These are phyloP conservation scores for Hypoxylon trugodes DNA, from an alignment of 495 filamentous ascomycete species.

Conservation along the genomic window DNA sequence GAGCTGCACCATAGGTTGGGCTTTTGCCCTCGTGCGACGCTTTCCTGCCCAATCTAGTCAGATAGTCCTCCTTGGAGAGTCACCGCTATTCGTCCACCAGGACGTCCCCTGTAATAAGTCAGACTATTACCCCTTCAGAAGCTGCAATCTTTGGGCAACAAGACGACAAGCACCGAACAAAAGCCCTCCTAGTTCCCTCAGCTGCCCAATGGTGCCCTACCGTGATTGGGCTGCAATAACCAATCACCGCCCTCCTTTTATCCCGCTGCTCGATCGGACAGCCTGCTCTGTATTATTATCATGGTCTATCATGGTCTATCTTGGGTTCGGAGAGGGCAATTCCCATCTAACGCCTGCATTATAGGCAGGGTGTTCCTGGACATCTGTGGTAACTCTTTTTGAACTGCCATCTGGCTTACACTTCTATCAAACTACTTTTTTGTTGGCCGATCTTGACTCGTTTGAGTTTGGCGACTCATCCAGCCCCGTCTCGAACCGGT, in stretches of 20 bases:
- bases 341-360: conserved; percentile 23
- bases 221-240: conserved; percentile 37
- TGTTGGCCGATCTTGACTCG: conserved; percentile 37
- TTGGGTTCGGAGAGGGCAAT: conserved; percentile 13
- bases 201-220: conserved; percentile 49
- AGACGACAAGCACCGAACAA: conserved; percentile 24
- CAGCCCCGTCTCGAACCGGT: conserved; percentile 38
- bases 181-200: conserved; percentile 25
- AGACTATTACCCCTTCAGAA: conserved; percentile 27
- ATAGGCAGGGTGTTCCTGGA: conserved; percentile 41
- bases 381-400: conserved; percentile 25
- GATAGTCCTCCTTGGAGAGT: conserved; percentile 32
- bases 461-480: conserved; percentile 35
- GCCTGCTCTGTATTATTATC: conserved; percentile 31
- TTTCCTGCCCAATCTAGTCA: conserved; percentile 47
- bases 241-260: conserved; percentile 27
- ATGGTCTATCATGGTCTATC: too few relatives aligned
- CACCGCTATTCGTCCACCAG: conserved; percentile 42
- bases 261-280: conserved; percentile 22
- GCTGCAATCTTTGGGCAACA: conserved; percentile 40
- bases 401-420: conserved; percentile 29
- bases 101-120: conserved; percentile 34
- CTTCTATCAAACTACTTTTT: conserved; percentile 25
- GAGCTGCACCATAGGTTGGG: conserved; percentile 37
- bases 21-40: conserved; percentile 36